Percentiles rank a stretch among this genome's conserved stretches.
Conservation (phyloP, 208 protist species). For the Trypanosoma scelopori region DNA sequence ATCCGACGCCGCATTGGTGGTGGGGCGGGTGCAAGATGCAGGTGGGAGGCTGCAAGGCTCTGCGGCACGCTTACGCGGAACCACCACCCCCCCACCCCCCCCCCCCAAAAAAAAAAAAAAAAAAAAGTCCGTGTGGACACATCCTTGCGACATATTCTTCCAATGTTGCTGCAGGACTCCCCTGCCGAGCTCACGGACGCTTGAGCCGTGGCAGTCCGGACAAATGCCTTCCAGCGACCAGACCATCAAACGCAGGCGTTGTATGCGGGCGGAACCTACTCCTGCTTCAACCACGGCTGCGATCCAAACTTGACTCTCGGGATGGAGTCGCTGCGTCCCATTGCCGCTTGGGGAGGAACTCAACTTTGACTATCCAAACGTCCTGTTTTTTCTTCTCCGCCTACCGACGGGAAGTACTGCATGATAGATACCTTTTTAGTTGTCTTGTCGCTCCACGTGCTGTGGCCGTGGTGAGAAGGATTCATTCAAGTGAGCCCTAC, state of each 20-base stretch:
- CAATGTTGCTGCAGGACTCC: not conserved
- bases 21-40: conserved; percentile 4
- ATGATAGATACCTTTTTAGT: not conserved
- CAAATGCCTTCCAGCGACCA: conserved; percentile 2
- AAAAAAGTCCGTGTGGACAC: not conserved
- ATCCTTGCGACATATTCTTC: not conserved
- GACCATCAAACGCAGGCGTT: conserved; percentile 1
- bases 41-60: not conserved
- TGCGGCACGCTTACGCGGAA: not conserved
- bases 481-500: not conserved
- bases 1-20: not conserved
- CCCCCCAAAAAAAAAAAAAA: too few species aligned
- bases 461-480: not conserved
- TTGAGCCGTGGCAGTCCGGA: conserved; percentile 1
- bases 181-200: not conserved
- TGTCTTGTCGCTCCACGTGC: not conserved
- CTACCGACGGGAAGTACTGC: not conserved
- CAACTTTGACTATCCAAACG: not conserved
- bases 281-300: conserved; percentile 5
- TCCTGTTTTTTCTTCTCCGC: not conserved
- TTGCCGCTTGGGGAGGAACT: not conserved
- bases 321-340: not conserved
- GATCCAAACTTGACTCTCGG: not conserved
- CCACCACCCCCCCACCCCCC: too few species aligned
- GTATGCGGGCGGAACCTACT: not conserved